Base-by-base conservation (phyloP, 306 rosid species). In the Quercus mongolica region DNA sequence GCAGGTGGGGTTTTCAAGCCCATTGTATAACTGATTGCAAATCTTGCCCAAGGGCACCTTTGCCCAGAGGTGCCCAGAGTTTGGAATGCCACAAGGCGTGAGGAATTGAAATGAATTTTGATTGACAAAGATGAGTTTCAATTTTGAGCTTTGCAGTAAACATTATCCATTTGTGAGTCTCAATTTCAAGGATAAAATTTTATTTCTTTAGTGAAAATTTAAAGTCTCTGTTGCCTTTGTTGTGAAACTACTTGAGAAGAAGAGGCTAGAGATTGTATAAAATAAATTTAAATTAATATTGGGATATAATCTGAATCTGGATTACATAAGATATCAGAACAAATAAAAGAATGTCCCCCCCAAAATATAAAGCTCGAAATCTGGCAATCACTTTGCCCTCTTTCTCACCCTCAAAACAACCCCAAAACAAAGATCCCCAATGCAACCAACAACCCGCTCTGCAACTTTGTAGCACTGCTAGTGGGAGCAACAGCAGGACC, bases 401-500 rank as follows among this genome's bases (percentile, higher is more conserved):
- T 41, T 8, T 41, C 46, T 63, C 68, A 26, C 70, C 46, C 70
- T 79, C 82, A 87, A 52, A 83, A 81, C 58, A 82, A 79, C 74
- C 85, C 86, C 78, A 74, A 61, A 3, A 74, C 80, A 56, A 89
- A 79, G 1, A 92, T 12, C 28, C 90, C 93, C 17, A 87, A 25
- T n/a, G 71, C 89, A 21, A 76, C 74, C 38, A 82, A 20, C 67
- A 89, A 19, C 4, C 91, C 87, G 71, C 78, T 78, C 76, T 71
- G 51, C 75, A 89, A 74, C 61, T 69, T 78, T 2, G 82, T 69
- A 20, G 90, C 92, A n/a, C 41, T 55, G 80, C 99, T 91, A 21
- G 97, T 87, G 1, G 94, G 97, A 82, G 99, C 93, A 81, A 86
- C 87, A 6, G 99, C 98, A 0, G 99, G 94, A 57, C 83, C 88